phyloP scores from a whole-genome alignment of 345 rosid genomes.

The Salix udensis region DNA sequence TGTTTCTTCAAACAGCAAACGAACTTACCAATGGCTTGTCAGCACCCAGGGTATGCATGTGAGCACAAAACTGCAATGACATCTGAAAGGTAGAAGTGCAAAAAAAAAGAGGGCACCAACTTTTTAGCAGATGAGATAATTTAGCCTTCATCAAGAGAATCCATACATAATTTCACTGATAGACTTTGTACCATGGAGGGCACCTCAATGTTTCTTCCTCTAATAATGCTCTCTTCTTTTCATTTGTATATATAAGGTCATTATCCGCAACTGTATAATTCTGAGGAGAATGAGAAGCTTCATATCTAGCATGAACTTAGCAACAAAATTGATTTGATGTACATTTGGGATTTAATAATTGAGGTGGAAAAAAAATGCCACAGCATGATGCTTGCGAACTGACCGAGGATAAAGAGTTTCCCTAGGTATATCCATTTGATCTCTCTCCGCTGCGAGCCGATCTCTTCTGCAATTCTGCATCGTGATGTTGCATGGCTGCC shows the following conservation, averaged over 20 bases:
- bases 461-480: slow-evolving; percentile 31
- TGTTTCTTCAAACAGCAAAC: too few species aligned
- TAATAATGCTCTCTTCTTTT: neutral
- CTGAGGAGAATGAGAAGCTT: neutral
- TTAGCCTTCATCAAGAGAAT: too few species aligned
- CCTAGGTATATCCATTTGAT: slow-evolving; percentile 27
- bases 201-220: neutral
- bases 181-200: neutral
- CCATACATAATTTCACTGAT: neutral
- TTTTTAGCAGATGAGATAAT: neutral
- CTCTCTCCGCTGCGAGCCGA: slow-evolving; percentile 16
- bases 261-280: neutral
- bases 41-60: too few species aligned
- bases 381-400: neutral
- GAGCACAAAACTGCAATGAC: neutral
- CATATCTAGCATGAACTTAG: neutral
- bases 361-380: neutral
- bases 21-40: too few species aligned
- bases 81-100: neutral
- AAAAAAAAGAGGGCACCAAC: neutral
- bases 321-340: slow-evolving; percentile 18
- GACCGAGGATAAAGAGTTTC: neutral
- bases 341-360: neutral
- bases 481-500: slow-evolving; percentile 36
- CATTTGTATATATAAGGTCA: neutral